A percentile compares a stretch with the other conserved stretches of the same genome.
These are phyloP conservation scores for Arthroderma uncinatum DNA, from an alignment of 2,329 filamentous ascomycete species.

Conservation along the genomic window DNA sequence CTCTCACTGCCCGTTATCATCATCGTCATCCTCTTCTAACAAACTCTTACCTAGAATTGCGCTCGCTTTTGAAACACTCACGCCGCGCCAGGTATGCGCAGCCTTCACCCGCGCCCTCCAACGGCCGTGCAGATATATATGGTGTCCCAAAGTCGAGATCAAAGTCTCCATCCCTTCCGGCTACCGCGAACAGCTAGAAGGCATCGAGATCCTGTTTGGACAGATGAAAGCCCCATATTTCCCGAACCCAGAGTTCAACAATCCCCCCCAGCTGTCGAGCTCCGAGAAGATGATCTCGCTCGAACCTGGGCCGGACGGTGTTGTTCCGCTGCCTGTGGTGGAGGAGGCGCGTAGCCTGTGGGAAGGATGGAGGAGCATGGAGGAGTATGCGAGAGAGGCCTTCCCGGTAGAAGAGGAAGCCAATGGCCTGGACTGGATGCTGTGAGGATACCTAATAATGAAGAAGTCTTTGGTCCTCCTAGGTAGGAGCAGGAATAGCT, in stretches of 20 bases:
- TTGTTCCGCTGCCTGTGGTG: constrained; percentile 55
- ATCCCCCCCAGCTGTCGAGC: constrained; percentile 25
- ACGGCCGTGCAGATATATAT: constrained; percentile 65
- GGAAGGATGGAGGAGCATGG: constrained; percentile 81
- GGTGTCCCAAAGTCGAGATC: constrained; percentile 63
- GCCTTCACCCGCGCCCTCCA: constrained; percentile 69
- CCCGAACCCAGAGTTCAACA: constrained; percentile 46
- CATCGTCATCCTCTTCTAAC: neutral
- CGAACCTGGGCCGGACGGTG: constrained; percentile 24
- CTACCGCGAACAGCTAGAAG: constrained; percentile 76
- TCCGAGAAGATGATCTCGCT: constrained; percentile 26
- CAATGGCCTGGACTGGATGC: constrained; percentile 91
- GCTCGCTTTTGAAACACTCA: constrained; percentile 80
- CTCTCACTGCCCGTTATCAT: constrained; percentile 8
- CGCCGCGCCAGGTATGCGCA: constrained; percentile 68
- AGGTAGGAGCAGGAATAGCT: neutral
- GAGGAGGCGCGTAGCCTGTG: constrained; percentile 69
- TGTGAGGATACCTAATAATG: constrained; percentile 17
- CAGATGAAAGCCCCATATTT: constrained; percentile 52
- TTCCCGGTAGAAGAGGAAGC: constrained; percentile 91
- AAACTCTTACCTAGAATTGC: constrained; percentile 51
- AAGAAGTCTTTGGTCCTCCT: neutral
- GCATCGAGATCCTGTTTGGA: constrained; percentile 49
- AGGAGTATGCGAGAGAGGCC: constrained; percentile 89
- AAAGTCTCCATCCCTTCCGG: constrained; percentile 76